Evolutionary conservation across 345 rosid genomes (phyloP).

Genomic region (Moringa oleifera): DNA sequence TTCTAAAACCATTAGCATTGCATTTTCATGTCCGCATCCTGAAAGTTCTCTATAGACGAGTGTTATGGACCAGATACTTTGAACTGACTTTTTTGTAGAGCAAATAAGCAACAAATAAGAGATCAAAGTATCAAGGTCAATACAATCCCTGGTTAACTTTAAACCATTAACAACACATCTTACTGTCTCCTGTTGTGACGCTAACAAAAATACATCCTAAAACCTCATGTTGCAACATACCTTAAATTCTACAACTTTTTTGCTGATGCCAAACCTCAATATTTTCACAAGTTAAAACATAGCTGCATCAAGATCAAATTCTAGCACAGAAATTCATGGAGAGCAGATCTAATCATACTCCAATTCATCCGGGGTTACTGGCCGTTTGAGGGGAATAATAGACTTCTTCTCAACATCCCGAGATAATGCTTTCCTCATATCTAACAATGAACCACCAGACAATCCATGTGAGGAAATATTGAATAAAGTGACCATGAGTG

Average conservation of each 20-base stretch:
- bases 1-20: too few species aligned
- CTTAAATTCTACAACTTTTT: background rate
- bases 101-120: too few species aligned
- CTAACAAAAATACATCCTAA: background rate
- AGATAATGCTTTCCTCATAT: conserved; percentile 94
- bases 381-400: conserved; percentile 80
- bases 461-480: background rate
- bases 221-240: background rate
- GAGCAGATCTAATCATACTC: conserved; percentile 59
- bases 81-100: too few species aligned
- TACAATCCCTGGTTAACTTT: too few species aligned
- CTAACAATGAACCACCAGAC: conserved; percentile 31
- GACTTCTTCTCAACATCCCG: conserved; percentile 85
- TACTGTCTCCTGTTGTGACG: background rate
- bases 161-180: background rate
- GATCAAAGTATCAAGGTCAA: too few species aligned
- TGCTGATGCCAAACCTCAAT: background rate
- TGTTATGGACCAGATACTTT: too few species aligned
- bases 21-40: too few species aligned
- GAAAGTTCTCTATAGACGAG: too few species aligned
- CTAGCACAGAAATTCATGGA: background rate
- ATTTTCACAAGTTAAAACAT: background rate
- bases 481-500: too few species aligned
- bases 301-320: conserved; percentile 2
- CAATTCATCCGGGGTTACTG: conserved; percentile 77